Base-by-base conservation (phyloP, 1,139 yeast genomes). In the Pichia sp. region DNA sequence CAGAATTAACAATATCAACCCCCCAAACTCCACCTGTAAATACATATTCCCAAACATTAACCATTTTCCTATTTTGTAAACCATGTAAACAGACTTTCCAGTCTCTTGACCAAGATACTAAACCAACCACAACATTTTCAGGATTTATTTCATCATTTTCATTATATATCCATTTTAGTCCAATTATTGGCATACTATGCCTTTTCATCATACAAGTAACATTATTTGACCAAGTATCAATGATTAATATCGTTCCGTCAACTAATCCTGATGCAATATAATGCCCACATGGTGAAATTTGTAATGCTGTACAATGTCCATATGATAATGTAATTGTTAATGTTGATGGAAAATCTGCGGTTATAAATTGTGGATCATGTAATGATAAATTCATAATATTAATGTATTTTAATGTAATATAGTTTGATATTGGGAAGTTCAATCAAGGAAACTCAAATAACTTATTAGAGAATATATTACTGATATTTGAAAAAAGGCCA, bases 261-360 rank as follows among this genome's bases (percentile, higher is more conserved):
- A 78, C 70, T 36, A 85, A 70, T 0, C 98, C 98, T 3, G 87
- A 77, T 1, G 97, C 97, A 2, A 90, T 66, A 59, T 90, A 90
- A 60, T 87, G 96, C 4, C 97, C 97, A 43, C 78, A 77, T 12
- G 74, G 68, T 55, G 80, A 86, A 68, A 82, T 87, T 57, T 77
- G 78, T 39, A 90, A 73, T 45, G 80, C 78, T 7, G 87, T 85
- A 1, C 95, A 77, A 55, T 83, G 90, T 0, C 94, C 87, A 63
- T 74, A 71, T 51, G 77, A 61, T 40, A 87, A 67, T 0, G 90
- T 79, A 50, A 78, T 78, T 2, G 85, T 75, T 26, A 87, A 73
- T 1, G 84, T 74, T 54, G 90, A 96, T 0, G 98, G 98, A 57
- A 79, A 90, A 60, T 90, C 98, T 59, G 87, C 90, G 12, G 95